A percentile compares a stretch with the other conserved stretches of the same genome.
phyloP scores from a whole-genome alignment of 1,284 basidiomycete genomes.

The Boletellus deceptivus region DNA sequence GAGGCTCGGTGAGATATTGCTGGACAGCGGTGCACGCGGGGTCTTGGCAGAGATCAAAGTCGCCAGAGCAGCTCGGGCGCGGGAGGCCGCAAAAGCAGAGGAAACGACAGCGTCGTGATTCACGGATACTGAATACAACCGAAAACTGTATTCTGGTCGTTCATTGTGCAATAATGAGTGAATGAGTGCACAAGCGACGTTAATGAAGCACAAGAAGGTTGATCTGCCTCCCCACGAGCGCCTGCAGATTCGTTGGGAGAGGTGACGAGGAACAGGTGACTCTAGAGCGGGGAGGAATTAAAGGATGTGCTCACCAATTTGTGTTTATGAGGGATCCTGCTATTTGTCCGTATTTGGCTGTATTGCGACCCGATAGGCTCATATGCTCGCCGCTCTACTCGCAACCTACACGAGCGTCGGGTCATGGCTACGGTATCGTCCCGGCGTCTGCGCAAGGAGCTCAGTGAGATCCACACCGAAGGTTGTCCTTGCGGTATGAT shows the following conservation, averaged over 20 bases:
- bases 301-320: background rate
- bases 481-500: conserved; percentile 67
- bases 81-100: conserved; percentile 32
- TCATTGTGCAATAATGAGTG: conserved; percentile 32
- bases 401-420: conserved; percentile 19
- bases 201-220: conserved; percentile 33
- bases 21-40: conserved; percentile 67
- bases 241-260: conserved; percentile 39
- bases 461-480: conserved; percentile 65
- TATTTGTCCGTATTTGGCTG: conserved; percentile 31
- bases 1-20: conserved; percentile 60
- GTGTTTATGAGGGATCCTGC: conserved; percentile 13
- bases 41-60: conserved; percentile 79
- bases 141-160: conserved; percentile 30
- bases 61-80: conserved; percentile 59
- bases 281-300: conserved; percentile 37
- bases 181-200: conserved; percentile 32
- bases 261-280: conserved; percentile 41
- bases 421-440: conserved; percentile 64
- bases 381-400: conserved; percentile 4
- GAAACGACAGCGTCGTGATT: conserved; percentile 10
- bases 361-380: conserved; percentile 2
- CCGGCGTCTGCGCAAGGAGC: conserved; percentile 69
- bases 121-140: conserved; percentile 8
- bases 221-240: conserved; percentile 51